A percentile compares a stretch with the other conserved stretches of the same genome.
phyloP scores from a whole-genome alignment of 208 protist genomes.

The Balamuthia mandrillaris region DNA sequence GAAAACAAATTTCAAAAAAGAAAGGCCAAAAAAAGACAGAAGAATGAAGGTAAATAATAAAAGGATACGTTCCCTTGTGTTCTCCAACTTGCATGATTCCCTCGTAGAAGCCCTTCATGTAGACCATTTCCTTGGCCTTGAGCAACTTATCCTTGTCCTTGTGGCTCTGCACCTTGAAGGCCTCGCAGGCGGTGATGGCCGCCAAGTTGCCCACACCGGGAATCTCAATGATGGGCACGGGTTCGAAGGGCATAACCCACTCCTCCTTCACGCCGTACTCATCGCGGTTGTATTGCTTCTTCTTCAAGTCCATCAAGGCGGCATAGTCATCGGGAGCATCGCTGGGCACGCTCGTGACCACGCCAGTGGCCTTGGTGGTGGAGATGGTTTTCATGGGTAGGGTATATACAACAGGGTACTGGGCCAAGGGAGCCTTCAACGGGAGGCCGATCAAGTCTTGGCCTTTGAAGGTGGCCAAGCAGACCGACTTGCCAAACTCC shows the following conservation, averaged over 20 bases:
- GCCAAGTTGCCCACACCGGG: conserved; percentile 76
- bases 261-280: conserved; percentile 85
- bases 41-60: conserved; percentile 44
- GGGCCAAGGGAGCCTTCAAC: conserved; percentile 84
- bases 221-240: conserved; percentile 93
- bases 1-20: no score
- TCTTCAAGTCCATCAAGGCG: conserved; percentile 89
- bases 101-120: conserved; percentile 97
- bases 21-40: no score
- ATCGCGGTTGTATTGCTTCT: conserved; percentile 85
- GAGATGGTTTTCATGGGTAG: conserved; percentile 97
- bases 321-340: conserved; percentile 99
- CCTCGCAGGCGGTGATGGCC: conserved; percentile 87
- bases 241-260: conserved; percentile 80
- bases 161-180: conserved; percentile 92
- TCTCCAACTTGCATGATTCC: conserved; percentile 83
- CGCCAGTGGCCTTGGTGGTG: conserved; percentile 93
- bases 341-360: conserved; percentile 95
- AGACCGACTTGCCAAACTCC: conserved; percentile 78
- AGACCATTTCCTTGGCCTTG: conserved; percentile 94
- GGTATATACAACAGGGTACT: conserved; percentile 88
- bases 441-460: conserved; percentile 87
- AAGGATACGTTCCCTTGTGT: conserved; percentile 48
- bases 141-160: conserved; percentile 91
- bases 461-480: conserved; percentile 86